Conservation (phyloP, 2,329 filamentous ascomycete genomes). For the Huntiella savannae region DNA sequence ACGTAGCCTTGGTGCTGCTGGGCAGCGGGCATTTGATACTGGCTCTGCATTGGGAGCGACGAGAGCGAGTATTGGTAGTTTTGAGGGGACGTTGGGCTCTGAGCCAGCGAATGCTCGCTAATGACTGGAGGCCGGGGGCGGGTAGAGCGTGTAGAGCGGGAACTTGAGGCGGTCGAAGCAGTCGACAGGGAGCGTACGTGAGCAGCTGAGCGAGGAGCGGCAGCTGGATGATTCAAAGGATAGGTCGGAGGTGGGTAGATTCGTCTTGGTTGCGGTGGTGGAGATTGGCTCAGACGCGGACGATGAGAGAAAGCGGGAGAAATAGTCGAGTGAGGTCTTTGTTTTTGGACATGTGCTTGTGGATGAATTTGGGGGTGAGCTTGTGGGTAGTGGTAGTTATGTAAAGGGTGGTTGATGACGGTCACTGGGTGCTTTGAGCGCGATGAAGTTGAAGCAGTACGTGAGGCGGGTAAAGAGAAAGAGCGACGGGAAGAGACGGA, state of each 20-base stretch:
- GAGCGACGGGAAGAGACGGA: not conserved
- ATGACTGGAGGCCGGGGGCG: constrained; percentile 6
- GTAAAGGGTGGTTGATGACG: no score
- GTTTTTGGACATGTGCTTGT: no score
- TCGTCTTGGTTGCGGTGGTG: no score
- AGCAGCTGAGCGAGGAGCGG: constrained; percentile 3
- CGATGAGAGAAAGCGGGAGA: no score
- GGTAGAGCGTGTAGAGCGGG: constrained; percentile 9
- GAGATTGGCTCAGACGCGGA: no score
- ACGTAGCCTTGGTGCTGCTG: constrained; percentile 4
- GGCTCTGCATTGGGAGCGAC: constrained; percentile 3
- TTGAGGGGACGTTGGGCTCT: constrained; percentile 3
- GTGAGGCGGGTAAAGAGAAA: not conserved
- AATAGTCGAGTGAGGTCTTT: no score
- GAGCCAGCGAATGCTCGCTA: constrained; percentile 7
- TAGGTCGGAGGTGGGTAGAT: not conserved
- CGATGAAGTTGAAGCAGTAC: no score
- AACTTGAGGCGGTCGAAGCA: constrained; percentile 30
- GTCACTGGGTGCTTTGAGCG: no score
- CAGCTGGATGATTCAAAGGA: not conserved
- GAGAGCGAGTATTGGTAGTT: constrained; percentile 5
- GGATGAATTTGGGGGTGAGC: no score
- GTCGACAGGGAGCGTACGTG: constrained; percentile 32
- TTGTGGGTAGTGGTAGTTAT: no score
- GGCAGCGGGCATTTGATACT: constrained; percentile 4